Base-by-base conservation (phyloP, 164 flowering plant genomes). In the Stephania cephalantha region DNA sequence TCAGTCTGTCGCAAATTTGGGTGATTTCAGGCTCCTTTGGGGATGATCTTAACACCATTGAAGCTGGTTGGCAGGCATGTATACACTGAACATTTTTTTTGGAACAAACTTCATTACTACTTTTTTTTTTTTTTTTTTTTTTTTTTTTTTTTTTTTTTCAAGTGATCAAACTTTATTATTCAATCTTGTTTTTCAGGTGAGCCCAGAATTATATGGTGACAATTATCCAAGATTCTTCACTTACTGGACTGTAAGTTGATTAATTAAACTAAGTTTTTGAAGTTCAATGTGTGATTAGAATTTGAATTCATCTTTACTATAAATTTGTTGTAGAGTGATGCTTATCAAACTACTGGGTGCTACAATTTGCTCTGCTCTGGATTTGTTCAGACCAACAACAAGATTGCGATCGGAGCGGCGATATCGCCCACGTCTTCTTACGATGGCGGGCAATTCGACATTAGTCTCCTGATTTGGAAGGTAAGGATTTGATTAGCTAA, bases 11-110 rank as follows among this genome's bases (percentile, higher is more conserved):
- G 12, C 99, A 96, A 79, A 79, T 96, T 55, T 96, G 99, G 99
- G 86, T 96, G 84, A 96, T 92, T 73, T 94, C 99, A 22, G 99
- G 99, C 75, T 87, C 97, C 9, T 92, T 96, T 76, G 96, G 96
- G 29, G 77, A 91, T 76, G 99, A 96, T 83, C 92, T 96, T 6
- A 96, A 96, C 78, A 96, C 99, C 86, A 92, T 96, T 79, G 99
- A 96, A 90, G 99, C 99, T 78, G 99, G 99, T 63, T 96, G 99
- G 99, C 99, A 94, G 97, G 99, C 78, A 85, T n/a, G 86, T 79
- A 15, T 17, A 7, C 6, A 44, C 9, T 53, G 0, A 11, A 44
- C 18, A 50, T 31, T 73, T 25, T 35, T 35, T 35, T 35, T 46
- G 35, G 45, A 42, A 58, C 10, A 31, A 12, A 2, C 7, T 52